Evolutionary conservation across 139 green algal genomes (phyloP).

Genomic region (Yamagishiella unicocca): DNA sequence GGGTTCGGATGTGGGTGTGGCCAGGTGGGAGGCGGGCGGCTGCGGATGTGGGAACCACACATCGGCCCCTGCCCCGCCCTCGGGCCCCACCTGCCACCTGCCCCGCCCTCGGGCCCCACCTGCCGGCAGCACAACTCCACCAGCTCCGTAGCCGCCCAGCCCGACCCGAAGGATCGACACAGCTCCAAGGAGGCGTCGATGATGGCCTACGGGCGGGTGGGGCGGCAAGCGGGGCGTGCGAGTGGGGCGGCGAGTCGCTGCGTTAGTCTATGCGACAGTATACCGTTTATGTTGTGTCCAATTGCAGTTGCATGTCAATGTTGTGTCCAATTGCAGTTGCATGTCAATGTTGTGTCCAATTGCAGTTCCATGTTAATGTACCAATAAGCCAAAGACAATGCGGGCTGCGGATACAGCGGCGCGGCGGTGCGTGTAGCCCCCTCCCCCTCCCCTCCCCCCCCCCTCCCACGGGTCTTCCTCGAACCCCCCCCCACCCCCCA

Average conservation of each 20-base stretch:
- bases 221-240: not conserved
- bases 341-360: too few species aligned
- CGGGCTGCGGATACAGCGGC: too few species aligned
- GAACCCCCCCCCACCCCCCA: not conserved
- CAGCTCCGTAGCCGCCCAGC: slow-evolving; percentile 53
- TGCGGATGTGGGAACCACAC: not conserved
- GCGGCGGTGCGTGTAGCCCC: too few species aligned
- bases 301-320: too few species aligned
- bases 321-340: too few species aligned
- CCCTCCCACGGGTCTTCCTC: slow-evolving; percentile 20
- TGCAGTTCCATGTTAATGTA: too few species aligned
- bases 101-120: slow-evolving; percentile 15
- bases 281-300: too few species aligned
- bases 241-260: not conserved
- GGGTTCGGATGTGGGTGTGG: not conserved
- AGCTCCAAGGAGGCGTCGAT: slow-evolving; percentile 27
- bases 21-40: not conserved
- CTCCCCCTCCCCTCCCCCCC: not conserved
- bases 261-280: too few species aligned
- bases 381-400: too few species aligned
- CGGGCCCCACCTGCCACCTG: not conserved
- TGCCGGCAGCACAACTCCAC: slow-evolving; percentile 50
- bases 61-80: not conserved
- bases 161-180: slow-evolving; percentile 40
- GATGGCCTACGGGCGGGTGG: slow-evolving; percentile 39